These are phyloP conservation scores for Cladosporium velox DNA, from an alignment of 2,329 filamentous ascomycete genomes.

Conservation along the genomic window DNA sequence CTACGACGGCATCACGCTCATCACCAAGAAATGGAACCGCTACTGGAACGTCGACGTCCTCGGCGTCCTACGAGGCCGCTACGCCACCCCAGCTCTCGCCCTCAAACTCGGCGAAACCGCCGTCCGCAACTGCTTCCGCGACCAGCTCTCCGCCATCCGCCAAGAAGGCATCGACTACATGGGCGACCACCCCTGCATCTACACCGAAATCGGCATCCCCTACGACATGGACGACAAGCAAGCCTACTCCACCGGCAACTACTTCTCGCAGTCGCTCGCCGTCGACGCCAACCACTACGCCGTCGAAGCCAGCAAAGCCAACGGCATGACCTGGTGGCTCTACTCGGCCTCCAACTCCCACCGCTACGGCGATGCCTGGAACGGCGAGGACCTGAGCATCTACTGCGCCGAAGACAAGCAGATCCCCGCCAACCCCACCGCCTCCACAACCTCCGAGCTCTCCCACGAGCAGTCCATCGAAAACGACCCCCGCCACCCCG, in stretches of 20 bases:
- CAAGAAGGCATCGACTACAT: conserved; percentile 87
- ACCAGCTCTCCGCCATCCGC: conserved; percentile 79
- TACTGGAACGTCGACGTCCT: conserved; percentile 97
- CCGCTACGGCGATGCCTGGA: conserved; percentile 90
- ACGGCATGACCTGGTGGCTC: conserved; percentile 87
- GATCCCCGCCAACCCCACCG: conserved; percentile 50
- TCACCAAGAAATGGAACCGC: conserved; percentile 99
- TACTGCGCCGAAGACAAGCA: conserved; percentile 79
- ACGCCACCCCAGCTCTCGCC: conserved; percentile 84
- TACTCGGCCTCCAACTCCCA: conserved; percentile 85
- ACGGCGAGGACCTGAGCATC: conserved; percentile 94
- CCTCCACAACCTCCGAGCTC: conserved; percentile 35
- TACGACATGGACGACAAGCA: conserved; percentile 98
- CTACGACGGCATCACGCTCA: conserved; percentile 93
- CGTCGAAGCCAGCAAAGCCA: conserved; percentile 77
- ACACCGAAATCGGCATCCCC: conserved; percentile 95
- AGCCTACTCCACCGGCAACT: conserved; percentile 94
- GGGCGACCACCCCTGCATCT: conserved; percentile 83
- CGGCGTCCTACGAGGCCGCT: conserved; percentile 84
- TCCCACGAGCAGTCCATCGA: neutral
- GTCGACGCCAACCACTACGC: conserved; percentile 97
- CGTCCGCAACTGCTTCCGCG: conserved; percentile 87
- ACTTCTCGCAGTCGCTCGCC: conserved; percentile 85
- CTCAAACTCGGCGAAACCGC: conserved; percentile 91
- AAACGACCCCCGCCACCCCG: conserved; percentile 50